Base-by-base conservation (phyloP, 345 rosid species). In the Gossypioides kirkii region DNA sequence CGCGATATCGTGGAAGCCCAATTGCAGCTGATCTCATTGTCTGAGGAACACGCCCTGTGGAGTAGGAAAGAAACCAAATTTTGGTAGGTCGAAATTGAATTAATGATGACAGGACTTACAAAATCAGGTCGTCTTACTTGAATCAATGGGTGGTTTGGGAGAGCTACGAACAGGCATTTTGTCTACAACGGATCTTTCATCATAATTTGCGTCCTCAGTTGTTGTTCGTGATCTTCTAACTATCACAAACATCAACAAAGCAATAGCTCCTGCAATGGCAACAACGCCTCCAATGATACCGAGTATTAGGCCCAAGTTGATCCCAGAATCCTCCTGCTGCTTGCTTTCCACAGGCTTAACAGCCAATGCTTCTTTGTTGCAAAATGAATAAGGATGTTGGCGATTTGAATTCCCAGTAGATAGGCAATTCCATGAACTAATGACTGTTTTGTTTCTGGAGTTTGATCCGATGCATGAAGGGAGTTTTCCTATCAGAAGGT, bases 21-120 rank as follows among this genome's bases (percentile, higher is more conserved):
- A 94, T 85, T 26, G 90, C 90, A 36, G 89, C 90, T 13, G 90
- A 85, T 75, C 94, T 89, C 97, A 92, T 89, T 49, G 92, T 88
- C 63, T 87, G 92, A 1, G 95, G 95, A 77, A 89, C 93, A 47
- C 92, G 87, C 78, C 90, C 98, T 94, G 79, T 74, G 64, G 62
- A 7, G 26, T 8, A 50, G n/a, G 45, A 74, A 82, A 73, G 63
- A 16, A 58, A 71, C 10, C 17, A 63, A 4, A 43, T 56, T 22
- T 5, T 42, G 10, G 61, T 12, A 28, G 6, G 41, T 9, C 16
- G 20, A 49, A 7, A 68, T 68, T 17, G 45, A 12, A 0, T 49
- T 6, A 8, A 47, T n/a, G 58, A 14, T 68, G 38, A 32, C 38
- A 32, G 38, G 4, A 32, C 5, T 32, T 32, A 64, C 52, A 64